Percentiles rank a stretch among this genome's conserved stretches.
Evolutionary conservation across 257 asterid species (phyloP).

Genomic region (Lithospermum erythrorhizon): DNA sequence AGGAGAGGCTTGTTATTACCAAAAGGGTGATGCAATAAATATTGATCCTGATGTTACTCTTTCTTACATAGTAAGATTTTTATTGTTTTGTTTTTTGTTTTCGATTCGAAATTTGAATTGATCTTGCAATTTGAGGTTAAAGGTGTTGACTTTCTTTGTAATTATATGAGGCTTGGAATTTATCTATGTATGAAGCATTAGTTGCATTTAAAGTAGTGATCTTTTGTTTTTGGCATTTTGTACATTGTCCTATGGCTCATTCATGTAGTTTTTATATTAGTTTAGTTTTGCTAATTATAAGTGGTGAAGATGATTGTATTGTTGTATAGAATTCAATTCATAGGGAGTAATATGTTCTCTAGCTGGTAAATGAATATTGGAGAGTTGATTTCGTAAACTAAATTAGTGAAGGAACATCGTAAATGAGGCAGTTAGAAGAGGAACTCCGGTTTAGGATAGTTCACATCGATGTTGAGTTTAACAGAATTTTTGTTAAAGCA

Average conservation of each 20-base stretch:
- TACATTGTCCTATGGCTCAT: no score
- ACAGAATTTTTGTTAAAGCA: no score
- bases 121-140: not conserved
- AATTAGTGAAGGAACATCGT: not conserved
- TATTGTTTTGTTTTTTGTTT: not conserved
- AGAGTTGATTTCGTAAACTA: not conserved
- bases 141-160: not conserved
- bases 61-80: slow-evolving; percentile 74
- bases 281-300: not conserved
- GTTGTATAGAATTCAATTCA: no score
- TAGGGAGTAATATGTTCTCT: not conserved
- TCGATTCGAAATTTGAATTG: slow-evolving; percentile 2
- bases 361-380: not conserved
- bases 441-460: not conserved
- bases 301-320: not conserved
- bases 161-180: not conserved
- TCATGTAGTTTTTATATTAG: no score
- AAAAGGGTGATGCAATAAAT: slow-evolving; percentile 42
- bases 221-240: not conserved
- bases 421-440: not conserved
- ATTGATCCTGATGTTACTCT: slow-evolving; percentile 93
- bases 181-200: not conserved
- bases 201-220: not conserved
- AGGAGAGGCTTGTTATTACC: slow-evolving; percentile 73
- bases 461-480: not conserved